phyloP scores from a whole-genome alignment of 164 flowering plant species.

The Nymphaea colorata region DNA sequence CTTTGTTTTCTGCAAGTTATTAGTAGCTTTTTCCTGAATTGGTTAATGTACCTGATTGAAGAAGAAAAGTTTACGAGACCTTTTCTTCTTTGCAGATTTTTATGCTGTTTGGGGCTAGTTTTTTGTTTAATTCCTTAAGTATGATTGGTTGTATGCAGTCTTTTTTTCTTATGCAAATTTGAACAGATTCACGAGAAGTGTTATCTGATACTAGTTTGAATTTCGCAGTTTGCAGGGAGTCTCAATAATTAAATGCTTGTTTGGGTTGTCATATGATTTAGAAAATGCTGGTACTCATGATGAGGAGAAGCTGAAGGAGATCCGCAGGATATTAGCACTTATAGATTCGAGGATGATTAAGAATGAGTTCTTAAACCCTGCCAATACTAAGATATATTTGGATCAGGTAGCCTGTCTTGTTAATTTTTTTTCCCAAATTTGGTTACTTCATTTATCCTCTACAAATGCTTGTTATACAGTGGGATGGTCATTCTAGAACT shows the following conservation, averaged over 20 bases:
- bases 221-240: slow-evolving; percentile 44
- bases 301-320: slow-evolving; percentile 38
- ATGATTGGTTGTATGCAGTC: background rate
- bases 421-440: background rate
- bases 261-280: slow-evolving; percentile 43
- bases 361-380: slow-evolving; percentile 16
- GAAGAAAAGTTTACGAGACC: too few relatives aligned
- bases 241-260: slow-evolving; percentile 46
- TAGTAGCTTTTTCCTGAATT: too few relatives aligned
- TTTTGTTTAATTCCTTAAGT: too few relatives aligned
- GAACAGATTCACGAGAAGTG: background rate
- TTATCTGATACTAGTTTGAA: background rate
- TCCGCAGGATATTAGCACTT: slow-evolving; percentile 28
- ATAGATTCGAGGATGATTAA: slow-evolving; percentile 24
- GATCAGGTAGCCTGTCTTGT: slow-evolving; percentile 25
- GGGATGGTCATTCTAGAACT: too few relatives aligned
- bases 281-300: slow-evolving; percentile 19
- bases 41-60: too few relatives aligned
- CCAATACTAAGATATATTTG: slow-evolving; percentile 15
- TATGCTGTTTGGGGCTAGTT: too few relatives aligned
- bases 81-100: too few relatives aligned
- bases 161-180: background rate
- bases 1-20: too few relatives aligned
- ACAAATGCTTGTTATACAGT: too few relatives aligned
- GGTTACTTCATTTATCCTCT: background rate